phyloP scores from a whole-genome alignment of 2,329 filamentous ascomycete genomes.

The Pseudogymnoascus sp. region DNA sequence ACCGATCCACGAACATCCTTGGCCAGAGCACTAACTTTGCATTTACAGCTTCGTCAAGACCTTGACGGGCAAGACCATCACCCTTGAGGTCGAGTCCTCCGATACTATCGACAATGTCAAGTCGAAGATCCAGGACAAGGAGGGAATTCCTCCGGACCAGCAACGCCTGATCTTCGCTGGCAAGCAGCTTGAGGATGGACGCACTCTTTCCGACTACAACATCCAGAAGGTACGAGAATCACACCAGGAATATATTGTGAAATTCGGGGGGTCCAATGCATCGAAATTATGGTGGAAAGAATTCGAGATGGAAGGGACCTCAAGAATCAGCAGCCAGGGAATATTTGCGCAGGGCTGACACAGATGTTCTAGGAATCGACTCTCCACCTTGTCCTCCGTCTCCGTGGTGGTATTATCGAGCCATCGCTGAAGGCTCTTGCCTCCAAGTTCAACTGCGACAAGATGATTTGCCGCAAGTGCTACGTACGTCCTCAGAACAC shows the following conservation, averaged over 20 bases:
- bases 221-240: constrained; percentile 79
- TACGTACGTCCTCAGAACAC: constrained; percentile 58
- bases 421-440: constrained; percentile 96
- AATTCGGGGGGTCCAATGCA: constrained; percentile 7
- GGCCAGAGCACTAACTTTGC: constrained; percentile 17
- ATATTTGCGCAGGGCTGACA: neutral
- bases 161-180: constrained; percentile 98
- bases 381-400: constrained; percentile 95
- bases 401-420: constrained; percentile 98
- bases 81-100: constrained; percentile 96
- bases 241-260: neutral
- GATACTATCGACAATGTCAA: constrained; percentile 99
- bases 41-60: constrained; percentile 92
- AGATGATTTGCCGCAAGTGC: constrained; percentile 99
- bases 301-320: neutral
- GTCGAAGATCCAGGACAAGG: constrained; percentile 99
- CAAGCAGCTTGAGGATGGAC: constrained; percentile 98
- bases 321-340: neutral
- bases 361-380: constrained; percentile 68
- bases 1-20: constrained; percentile 19
- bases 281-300: neutral
- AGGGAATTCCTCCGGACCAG: constrained; percentile 95
- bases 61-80: constrained; percentile 99
- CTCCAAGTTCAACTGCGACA: constrained; percentile 99
- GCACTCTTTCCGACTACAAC: constrained; percentile 96